Percentiles rank a stretch among this genome's conserved stretches.
Evolutionary conservation across 768 basidiomycete genomes (phyloP).

Genomic region (Exidia glandulosa): DNA sequence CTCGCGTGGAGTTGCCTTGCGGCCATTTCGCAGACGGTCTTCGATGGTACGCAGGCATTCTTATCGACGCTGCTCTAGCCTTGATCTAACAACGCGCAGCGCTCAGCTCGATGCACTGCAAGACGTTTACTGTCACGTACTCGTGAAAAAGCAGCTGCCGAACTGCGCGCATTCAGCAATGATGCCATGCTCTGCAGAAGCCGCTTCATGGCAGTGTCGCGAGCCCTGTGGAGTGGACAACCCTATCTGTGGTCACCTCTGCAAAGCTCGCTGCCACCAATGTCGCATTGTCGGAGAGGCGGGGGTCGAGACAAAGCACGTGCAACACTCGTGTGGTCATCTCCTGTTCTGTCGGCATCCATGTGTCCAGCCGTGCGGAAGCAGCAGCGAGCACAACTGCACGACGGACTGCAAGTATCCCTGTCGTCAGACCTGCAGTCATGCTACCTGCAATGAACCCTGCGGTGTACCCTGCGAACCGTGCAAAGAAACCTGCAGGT

Average conservation of each 20-base stretch:
- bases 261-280: conserved; percentile 34
- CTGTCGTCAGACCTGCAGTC: conserved; percentile 46
- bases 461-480: conserved; percentile 50
- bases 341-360: conserved; percentile 43
- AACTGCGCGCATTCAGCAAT: conserved; percentile 42
- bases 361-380: conserved; percentile 34
- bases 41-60: conserved; percentile 39
- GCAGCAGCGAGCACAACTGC: conserved; percentile 37
- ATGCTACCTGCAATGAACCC: conserved; percentile 34
- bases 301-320: conserved; percentile 24
- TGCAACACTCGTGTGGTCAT: conserved; percentile 38
- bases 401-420: conserved; percentile 30
- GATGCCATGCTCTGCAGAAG: conserved; percentile 38
- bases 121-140: conserved; percentile 30
- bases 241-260: conserved; percentile 43
- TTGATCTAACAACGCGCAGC: no score
- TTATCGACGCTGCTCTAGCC: no score
- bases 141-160: conserved; percentile 33
- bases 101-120: no score
- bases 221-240: conserved; percentile 30
- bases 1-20: conserved; percentile 42
- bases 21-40: conserved; percentile 36
- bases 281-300: conserved; percentile 26
- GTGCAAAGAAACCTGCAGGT: conserved; percentile 44
- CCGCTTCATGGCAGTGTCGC: conserved; percentile 27